Evolutionary conservation across 805 yeast species (phyloP), one percentile per base, ranked within the genome.

Genomic region (Saccharomycopsis javanensis): DNA sequence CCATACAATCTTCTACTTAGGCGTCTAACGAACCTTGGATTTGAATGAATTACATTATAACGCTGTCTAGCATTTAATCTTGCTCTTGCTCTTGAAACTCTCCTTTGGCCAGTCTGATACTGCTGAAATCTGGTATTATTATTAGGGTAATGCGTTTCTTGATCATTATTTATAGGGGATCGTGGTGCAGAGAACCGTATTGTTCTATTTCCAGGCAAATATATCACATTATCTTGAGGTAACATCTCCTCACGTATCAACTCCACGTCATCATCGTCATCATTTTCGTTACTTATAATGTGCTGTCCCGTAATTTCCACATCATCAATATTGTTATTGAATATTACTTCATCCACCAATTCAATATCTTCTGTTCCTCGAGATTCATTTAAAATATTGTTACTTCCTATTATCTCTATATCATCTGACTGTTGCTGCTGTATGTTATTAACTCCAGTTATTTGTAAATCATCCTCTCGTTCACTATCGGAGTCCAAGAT

Each of bases 221-320:
- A 34, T 42, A 42, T 20, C 10, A 18, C 46, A 6, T 45, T 30
- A 13, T 46, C 46, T 20, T 30, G 45, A 15, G 37, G n/a, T 4
- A 34, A 34, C 5, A 11, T 48, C 10, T 55, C 50, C 15, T 50
- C 57, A 8, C 31, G 16, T 27, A 18, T 27, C 15, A 28, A 28
- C 6, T 48, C 50, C 25, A 18, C 10, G 37, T 51, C 53, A 34
- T 28, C 23, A 33, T 33, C 38, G 11, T 51, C n/a, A 16, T 46
- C 31, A 54, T n/a, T n/a, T n/a, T 28, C 33, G 55, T 16, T 55
- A 55, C 3, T 51, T 50, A n/a, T 57, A 58, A n/a, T 55, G 45
- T 37, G 53, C 28, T 45, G 62, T 2, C 61, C 59, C 2, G 56
- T 25, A 4, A 60, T 54, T 34, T 60, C 59, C 28, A 60, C 58